Evolutionary conservation across 352 stramenopile genomes (phyloP).

Genomic region (Globisporangium mamillatum): DNA sequence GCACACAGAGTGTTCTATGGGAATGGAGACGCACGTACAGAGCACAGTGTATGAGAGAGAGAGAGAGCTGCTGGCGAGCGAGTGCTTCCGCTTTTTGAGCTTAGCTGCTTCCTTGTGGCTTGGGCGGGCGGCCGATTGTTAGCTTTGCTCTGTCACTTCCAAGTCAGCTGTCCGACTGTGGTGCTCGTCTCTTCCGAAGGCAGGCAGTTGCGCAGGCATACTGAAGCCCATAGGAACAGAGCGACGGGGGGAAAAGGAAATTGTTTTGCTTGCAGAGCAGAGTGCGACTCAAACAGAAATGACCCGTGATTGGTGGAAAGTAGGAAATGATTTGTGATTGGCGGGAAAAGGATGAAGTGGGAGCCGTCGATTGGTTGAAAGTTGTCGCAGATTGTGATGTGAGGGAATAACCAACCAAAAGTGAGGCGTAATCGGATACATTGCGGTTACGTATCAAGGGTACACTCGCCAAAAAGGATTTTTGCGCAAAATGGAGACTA

Average conservation of each 20-base stretch:
- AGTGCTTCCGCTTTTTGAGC: background rate
- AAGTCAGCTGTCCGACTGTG: conserved; percentile 9
- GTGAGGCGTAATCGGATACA: background rate
- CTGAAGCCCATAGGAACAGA: conserved; percentile 3
- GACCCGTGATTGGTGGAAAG: background rate
- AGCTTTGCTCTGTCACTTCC: conserved; percentile 2
- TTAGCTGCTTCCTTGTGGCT: background rate
- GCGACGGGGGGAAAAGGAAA: background rate
- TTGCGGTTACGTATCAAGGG: background rate
- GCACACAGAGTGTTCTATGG: background rate
- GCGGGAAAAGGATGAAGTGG: background rate
- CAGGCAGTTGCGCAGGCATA: background rate
- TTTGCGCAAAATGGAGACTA: background rate
- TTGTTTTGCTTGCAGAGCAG: background rate
- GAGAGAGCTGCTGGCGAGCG: background rate
- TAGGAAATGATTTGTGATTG: background rate
- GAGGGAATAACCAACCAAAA: background rate
- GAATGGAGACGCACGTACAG: background rate
- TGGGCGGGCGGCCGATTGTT: background rate
- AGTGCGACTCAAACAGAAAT: background rate
- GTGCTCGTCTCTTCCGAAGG: conserved; percentile 6
- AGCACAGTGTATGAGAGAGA: too few relatives aligned
- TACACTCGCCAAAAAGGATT: background rate
- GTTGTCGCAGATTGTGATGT: background rate
- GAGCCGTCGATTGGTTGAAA: conserved; percentile 2